Conservation (phyloP, 1,284 basidiomycete species). For the Pholiota adiposa region DNA sequence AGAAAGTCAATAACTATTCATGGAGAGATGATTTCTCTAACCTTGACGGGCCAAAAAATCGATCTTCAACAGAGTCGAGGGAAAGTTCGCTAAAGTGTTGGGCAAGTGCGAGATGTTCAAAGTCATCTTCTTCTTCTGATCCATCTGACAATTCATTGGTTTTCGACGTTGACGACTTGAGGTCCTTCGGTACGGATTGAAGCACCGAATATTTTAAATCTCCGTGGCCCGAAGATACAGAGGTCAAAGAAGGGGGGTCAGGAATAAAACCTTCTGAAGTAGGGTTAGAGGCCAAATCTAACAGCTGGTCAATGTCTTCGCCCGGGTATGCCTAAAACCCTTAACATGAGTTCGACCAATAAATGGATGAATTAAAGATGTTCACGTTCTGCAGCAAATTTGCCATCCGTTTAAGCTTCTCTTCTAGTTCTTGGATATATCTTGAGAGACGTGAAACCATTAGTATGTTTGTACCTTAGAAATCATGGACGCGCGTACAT, state of each 20-base stretch:
- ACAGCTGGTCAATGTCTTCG: slow-evolving; percentile 21
- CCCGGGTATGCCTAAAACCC: slow-evolving; percentile 22
- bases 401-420: slow-evolving; percentile 53
- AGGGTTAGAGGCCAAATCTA: slow-evolving; percentile 7
- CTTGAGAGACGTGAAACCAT: slow-evolving; percentile 29
- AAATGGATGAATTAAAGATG: slow-evolving; percentile 3
- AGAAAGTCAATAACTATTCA: not conserved
- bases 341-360: not conserved
- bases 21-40: slow-evolving; percentile 17
- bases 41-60: slow-evolving; percentile 68
- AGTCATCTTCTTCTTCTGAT: slow-evolving; percentile 36
- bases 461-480: not conserved
- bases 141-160: slow-evolving; percentile 18
- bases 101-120: slow-evolving; percentile 37
- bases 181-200: slow-evolving; percentile 16
- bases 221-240: not conserved
- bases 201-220: slow-evolving; percentile 20
- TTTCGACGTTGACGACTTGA: slow-evolving; percentile 8
- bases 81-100: slow-evolving; percentile 40
- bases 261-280: slow-evolving; percentile 2
- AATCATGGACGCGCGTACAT: slow-evolving; percentile 38
- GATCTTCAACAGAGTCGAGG: slow-evolving; percentile 39
- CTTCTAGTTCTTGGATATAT: slow-evolving; percentile 63
- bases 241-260: not conserved
- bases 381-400: slow-evolving; percentile 49